These are phyloP conservation scores for Lactarius deliciosus DNA, from an alignment of 768 basidiomycete species.

Conservation along the genomic window DNA sequence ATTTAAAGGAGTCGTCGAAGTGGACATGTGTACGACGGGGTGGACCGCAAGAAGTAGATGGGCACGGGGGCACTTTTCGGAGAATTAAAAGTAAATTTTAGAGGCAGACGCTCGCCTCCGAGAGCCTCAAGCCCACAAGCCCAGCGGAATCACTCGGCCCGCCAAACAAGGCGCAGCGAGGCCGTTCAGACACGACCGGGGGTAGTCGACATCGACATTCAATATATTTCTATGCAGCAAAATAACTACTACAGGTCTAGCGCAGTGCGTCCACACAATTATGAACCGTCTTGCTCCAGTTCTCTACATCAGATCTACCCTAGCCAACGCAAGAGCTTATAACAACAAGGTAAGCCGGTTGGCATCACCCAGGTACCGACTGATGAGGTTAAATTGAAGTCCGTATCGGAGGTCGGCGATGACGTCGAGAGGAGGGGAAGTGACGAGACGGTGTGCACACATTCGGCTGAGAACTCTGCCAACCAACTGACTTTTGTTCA, in stretches of 20 bases:
- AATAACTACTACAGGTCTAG: constrained; percentile 3
- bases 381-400: background rate
- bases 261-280: background rate
- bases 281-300: constrained; percentile 24
- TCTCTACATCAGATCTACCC: constrained; percentile 25
- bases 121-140: constrained; percentile 2
- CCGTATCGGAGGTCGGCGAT: background rate
- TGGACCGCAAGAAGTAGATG: background rate
- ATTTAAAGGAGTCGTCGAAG: constrained; percentile 31
- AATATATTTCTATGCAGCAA: background rate
- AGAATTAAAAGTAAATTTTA: constrained; percentile 11
- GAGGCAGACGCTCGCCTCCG: constrained; percentile 4
- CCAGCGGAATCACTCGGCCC: constrained; percentile 20
- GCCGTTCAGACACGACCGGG: background rate
- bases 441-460: background rate
- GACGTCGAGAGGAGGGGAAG: background rate
- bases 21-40: constrained; percentile 29
- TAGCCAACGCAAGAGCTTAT: constrained; percentile 12
- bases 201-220: constrained; percentile 14
- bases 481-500: background rate
- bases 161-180: background rate
- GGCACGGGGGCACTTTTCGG: constrained; percentile 3
- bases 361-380: background rate
- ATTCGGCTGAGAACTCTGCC: background rate
- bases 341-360: background rate